Conservation (phyloP, 75 land plant genomes). For the Gnetum montanum region DNA sequence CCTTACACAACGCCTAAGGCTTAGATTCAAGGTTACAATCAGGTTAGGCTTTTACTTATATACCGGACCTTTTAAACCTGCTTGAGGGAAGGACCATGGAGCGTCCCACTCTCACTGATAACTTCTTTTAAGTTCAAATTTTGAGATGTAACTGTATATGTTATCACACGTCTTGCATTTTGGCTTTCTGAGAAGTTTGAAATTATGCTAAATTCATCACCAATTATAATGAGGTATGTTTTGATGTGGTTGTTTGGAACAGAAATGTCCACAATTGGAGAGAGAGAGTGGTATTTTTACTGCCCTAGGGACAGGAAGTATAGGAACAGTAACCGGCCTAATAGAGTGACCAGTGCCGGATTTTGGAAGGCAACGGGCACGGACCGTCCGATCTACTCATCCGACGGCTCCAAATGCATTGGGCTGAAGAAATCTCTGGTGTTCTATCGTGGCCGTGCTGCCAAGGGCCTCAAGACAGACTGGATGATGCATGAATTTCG, state of each 20-base stretch:
- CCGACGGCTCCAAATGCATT: constrained; percentile 46
- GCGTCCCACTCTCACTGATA: too few relatives aligned
- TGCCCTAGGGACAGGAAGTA: constrained; percentile 59
- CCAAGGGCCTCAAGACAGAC: constrained; percentile 63
- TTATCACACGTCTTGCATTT: too few relatives aligned
- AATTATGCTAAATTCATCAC: too few relatives aligned
- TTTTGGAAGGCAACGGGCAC: constrained; percentile 83
- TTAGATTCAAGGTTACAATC: too few relatives aligned
- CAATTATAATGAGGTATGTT: too few relatives aligned
- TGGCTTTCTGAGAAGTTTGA: too few relatives aligned
- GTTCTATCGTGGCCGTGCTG: constrained; percentile 61
- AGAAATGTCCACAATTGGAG: constrained; percentile 17
- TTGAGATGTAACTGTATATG: too few relatives aligned
- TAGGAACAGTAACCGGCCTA: constrained; percentile 54
- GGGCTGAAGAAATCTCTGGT: constrained; percentile 73
- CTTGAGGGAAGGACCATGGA: too few relatives aligned
- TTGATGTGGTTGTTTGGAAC: background rate
- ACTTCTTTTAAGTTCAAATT: too few relatives aligned
- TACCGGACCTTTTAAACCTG: too few relatives aligned
- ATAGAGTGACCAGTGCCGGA: constrained; percentile 56
- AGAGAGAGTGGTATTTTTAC: constrained; percentile 63
- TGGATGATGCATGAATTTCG: constrained; percentile 83
- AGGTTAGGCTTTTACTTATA: too few relatives aligned
- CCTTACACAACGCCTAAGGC: background rate
- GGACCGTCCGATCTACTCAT: constrained; percentile 49